Percentiles rank a stretch among this genome's conserved stretches.
Conservation (phyloP, 495 filamentous ascomycete genomes). For the Neurospora discreta region DNA sequence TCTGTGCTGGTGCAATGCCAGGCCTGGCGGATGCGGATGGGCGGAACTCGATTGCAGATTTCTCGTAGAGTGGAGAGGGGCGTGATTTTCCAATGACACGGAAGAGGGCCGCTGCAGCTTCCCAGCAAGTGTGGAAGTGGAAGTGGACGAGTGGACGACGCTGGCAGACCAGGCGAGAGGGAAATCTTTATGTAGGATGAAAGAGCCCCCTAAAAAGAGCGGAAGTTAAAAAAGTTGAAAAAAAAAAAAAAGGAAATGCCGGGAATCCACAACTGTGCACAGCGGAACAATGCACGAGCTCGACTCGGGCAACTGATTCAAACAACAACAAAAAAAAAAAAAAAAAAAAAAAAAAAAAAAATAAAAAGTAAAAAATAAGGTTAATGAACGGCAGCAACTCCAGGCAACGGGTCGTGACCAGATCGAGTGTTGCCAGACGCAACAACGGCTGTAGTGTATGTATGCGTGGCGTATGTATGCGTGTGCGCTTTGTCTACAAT, state of each 20-base stretch:
- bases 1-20: background rate
- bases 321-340: background rate
- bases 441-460: background rate
- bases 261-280: background rate
- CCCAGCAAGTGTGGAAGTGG: background rate
- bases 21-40: background rate
- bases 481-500: background rate
- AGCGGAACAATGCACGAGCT: background rate
- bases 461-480: background rate
- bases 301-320: background rate
- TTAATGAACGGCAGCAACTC: background rate
- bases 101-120: slow-evolving; percentile 7
- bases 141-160: background rate
- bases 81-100: slow-evolving; percentile 23
- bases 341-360: no score
- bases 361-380: no score
- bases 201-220: background rate
- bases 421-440: background rate
- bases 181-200: background rate
- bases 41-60: slow-evolving; percentile 11
- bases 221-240: background rate
- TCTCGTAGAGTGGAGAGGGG: slow-evolving; percentile 20
- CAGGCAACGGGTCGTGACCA: background rate
- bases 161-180: background rate
- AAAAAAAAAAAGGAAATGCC: background rate